Evolutionary conservation across 352 stramenopile species (phyloP).

Genomic region (Pythium dissimile): DNA sequence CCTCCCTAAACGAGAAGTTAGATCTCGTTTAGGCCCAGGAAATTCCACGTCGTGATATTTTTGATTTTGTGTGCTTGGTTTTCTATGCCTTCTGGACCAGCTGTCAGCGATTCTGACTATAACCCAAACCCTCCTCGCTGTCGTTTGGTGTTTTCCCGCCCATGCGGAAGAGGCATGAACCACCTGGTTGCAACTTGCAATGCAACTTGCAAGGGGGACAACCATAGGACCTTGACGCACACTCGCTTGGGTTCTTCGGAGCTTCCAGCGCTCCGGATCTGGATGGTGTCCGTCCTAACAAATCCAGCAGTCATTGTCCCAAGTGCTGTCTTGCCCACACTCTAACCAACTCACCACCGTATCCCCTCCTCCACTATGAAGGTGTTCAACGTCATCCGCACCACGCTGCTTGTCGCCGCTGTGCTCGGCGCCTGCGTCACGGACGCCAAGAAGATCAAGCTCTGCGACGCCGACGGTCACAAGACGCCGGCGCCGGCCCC

Average conservation of each 20-base stretch:
- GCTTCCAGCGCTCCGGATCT: background rate
- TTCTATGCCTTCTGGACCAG: too few relatives aligned
- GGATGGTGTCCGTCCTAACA: slow-evolving; percentile 2
- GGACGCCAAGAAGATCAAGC: slow-evolving; percentile 23
- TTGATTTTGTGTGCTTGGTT: too few relatives aligned
- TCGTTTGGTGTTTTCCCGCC: background rate
- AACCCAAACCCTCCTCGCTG: background rate
- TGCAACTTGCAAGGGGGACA: too few relatives aligned
- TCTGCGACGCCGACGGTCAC: slow-evolving; percentile 19
- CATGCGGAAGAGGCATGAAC: background rate
- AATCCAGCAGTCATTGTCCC: background rate
- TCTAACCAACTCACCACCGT: too few relatives aligned
- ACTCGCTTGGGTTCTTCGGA: background rate
- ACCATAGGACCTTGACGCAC: too few relatives aligned
- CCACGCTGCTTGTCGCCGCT: slow-evolving; percentile 17
- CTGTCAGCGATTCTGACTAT: background rate
- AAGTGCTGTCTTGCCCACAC: background rate
- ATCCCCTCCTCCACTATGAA: slow-evolving; percentile 10
- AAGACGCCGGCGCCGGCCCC: slow-evolving; percentile 7
- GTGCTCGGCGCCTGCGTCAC: slow-evolving; percentile 8
- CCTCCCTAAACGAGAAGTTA: too few relatives aligned
- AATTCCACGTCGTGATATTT: too few relatives aligned
- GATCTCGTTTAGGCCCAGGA: too few relatives aligned
- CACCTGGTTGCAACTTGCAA: too few relatives aligned
- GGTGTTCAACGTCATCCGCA: slow-evolving; percentile 16